Evolutionary conservation across 129 eudicot genomes (phyloP), one percentile per base, ranked within the genome.

Genomic region (Helichrysum umbraculigerum): DNA sequence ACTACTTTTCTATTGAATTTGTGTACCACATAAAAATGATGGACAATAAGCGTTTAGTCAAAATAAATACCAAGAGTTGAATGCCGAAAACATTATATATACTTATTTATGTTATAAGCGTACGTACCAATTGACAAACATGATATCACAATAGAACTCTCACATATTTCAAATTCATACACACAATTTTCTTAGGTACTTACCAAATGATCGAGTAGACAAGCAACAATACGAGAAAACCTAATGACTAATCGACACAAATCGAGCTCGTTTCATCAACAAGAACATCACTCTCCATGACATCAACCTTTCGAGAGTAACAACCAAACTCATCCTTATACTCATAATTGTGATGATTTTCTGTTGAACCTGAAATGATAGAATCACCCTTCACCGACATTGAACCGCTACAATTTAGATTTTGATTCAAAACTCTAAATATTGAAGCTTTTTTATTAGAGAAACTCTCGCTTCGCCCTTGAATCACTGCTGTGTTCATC

Each of bases 331-430:
- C 79, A 75, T 83, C 90, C 76, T 30, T 61, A 29, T 78, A 83
- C 21, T 56, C 17, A 56, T 88, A 85, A 3, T n/a, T 77, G 35
- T 94, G 98, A 32, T 74, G 76, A 35, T 88, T 88, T 0, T 33
- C 65, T 0, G 82, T 86, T 1, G 83, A 72, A 57, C 97, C 98
- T 20, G 91, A 84, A 6, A 94, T 20, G 68, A 94, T 91, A 37
- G 69, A 60, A 62, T 83, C 82, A 59, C 85, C 96, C 74, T 81
- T 67, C 9, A 94, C 97, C 77, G 82, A 76, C 96, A 94, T 88
- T 88, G 87, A 87, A 62, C 98, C 96, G 6, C 39, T 77, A 9
- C 87, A 81, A 20, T 82, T 66, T 70, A 88, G 89, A 6, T 51
- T 79, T 50, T 83, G 90, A 1, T 57, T 57, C 72, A 85, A 22